Percentiles rank a stretch among this genome's conserved stretches.
These are phyloP conservation scores for Pisolithus albus DNA, from an alignment of 768 basidiomycete species.

Conservation along the genomic window DNA sequence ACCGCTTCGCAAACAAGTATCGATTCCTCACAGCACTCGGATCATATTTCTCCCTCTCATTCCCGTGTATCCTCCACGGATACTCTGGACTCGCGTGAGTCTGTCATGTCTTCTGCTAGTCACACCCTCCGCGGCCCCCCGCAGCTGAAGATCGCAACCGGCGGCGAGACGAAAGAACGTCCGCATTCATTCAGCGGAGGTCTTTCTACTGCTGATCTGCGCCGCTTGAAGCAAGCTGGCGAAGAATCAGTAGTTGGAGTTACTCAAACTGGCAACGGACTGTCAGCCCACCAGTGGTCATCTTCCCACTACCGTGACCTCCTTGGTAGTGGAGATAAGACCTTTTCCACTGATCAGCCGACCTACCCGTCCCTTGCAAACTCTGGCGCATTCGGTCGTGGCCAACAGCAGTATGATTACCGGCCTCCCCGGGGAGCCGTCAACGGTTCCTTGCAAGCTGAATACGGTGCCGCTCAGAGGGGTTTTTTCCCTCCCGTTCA, in stretches of 20 bases:
- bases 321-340: constrained; percentile 33
- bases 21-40: constrained; percentile 62
- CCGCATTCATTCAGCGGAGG: constrained; percentile 81
- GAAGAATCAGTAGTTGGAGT: constrained; percentile 32
- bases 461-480: constrained; percentile 55
- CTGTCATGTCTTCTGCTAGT: constrained; percentile 43
- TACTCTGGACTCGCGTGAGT: constrained; percentile 56
- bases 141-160: constrained; percentile 45
- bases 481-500: constrained; percentile 43
- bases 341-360: constrained; percentile 38
- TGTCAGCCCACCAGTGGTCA: constrained; percentile 43
- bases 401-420: constrained; percentile 48
- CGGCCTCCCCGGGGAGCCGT: constrained; percentile 32
- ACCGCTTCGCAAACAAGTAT: constrained; percentile 64
- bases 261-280: constrained; percentile 21
- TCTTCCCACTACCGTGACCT: constrained; percentile 46
- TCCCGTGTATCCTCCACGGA: constrained; percentile 82
- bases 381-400: constrained; percentile 40
- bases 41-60: constrained; percentile 60
- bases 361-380: constrained; percentile 65
- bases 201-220: constrained; percentile 64
- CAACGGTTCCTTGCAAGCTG: constrained; percentile 30
- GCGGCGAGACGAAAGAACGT: constrained; percentile 62
- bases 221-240: constrained; percentile 66
- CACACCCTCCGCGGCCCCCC: constrained; percentile 51